A percentile compares a stretch with the other conserved stretches of the same genome.
phyloP scores from a whole-genome alignment of 805 yeast species.

The Starmerella floricola region DNA sequence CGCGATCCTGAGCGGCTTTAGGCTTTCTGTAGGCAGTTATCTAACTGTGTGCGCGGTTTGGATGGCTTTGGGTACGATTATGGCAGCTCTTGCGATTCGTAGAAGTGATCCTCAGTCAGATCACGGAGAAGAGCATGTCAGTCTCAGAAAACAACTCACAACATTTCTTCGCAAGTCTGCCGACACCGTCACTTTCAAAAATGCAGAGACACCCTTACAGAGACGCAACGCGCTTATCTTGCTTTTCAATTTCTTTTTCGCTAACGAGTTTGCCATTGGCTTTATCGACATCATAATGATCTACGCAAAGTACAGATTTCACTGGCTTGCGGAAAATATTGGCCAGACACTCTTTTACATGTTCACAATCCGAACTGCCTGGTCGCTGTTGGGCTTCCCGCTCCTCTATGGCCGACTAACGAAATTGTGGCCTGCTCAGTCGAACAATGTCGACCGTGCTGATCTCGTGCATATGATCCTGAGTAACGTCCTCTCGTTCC shows the following conservation, averaged over 20 bases:
- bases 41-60: constrained; percentile 3
- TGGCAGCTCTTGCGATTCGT: neutral
- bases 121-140: too few relatives aligned
- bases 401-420: constrained; percentile 10
- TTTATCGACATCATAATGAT: constrained; percentile 15
- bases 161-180: neutral
- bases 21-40: constrained; percentile 2
- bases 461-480: constrained; percentile 12
- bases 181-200: constrained; percentile 1
- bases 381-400: constrained; percentile 17
- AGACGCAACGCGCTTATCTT: constrained; percentile 13
- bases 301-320: constrained; percentile 14
- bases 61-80: constrained; percentile 3
- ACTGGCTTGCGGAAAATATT: constrained; percentile 10
- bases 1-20: constrained; percentile 1
- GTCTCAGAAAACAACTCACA: neutral
- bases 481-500: constrained; percentile 7
- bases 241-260: constrained; percentile 11
- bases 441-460: constrained; percentile 9
- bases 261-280: constrained; percentile 16
- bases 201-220: constrained; percentile 4
- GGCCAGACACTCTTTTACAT: constrained; percentile 9
- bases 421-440: constrained; percentile 5
- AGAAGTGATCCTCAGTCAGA: neutral
- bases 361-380: constrained; percentile 9